Evolutionary conservation across 768 basidiomycete species (phyloP).

Genomic region (Pleurotus sapidus): DNA sequence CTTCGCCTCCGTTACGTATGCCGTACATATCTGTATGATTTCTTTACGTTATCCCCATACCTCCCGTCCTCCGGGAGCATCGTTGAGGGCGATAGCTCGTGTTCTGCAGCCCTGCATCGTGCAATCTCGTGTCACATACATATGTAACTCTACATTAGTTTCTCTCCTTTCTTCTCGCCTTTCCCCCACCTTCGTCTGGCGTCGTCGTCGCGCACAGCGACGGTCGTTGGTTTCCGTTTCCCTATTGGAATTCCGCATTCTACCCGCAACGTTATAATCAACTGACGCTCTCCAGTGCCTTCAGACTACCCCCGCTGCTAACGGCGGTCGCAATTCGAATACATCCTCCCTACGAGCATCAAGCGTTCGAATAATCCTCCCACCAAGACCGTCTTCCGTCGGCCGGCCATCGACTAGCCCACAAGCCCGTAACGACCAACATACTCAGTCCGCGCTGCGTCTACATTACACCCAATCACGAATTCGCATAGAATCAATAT

Average conservation of each 20-base stretch:
- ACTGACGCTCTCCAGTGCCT: neutral
- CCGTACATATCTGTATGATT: neutral
- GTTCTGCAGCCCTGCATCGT: neutral
- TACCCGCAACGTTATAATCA: neutral
- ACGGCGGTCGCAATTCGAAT: neutral
- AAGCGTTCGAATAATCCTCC: slow-evolving; percentile 1
- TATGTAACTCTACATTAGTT: neutral
- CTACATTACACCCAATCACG: slow-evolving; percentile 1
- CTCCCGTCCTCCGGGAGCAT: neutral
- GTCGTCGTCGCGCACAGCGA: neutral
- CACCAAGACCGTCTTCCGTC: neutral
- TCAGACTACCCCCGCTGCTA: neutral
- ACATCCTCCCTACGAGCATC: neutral
- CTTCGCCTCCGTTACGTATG: neutral
- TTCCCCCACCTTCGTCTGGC: neutral
- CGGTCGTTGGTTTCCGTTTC: no score
- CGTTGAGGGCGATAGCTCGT: neutral
- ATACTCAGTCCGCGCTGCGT: neutral
- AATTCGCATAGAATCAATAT: neutral
- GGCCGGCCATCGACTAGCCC: neutral
- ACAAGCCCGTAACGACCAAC: neutral
- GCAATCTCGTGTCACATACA: slow-evolving; percentile 2
- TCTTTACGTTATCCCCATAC: neutral
- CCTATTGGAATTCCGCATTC: no score
- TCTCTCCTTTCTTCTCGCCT: neutral